Conservation (phyloP, 345 rosid genomes). For the Theobroma cacao region DNA sequence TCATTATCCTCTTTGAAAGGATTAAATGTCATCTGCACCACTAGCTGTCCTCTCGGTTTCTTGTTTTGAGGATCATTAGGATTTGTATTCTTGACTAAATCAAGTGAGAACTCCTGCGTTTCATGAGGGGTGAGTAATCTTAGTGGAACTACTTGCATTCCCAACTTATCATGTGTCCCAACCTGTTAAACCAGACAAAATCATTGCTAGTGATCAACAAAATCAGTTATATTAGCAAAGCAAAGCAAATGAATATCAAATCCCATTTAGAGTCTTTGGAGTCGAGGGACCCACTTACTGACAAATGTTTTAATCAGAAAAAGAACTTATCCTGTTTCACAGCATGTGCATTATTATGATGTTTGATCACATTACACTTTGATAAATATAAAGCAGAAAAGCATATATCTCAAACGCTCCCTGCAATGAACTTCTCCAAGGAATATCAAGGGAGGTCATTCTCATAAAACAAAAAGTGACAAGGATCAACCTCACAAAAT, state of each 20-base stretch:
- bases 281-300: background rate
- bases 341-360: background rate
- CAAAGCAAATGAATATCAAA: background rate
- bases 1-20: conserved; percentile 42
- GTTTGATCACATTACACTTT: background rate
- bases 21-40: conserved; percentile 37
- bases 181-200: conserved; percentile 28
- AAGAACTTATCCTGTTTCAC: background rate
- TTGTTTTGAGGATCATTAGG: conserved; percentile 37
- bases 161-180: conserved; percentile 54
- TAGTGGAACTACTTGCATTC: conserved; percentile 50
- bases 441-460: background rate
- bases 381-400: background rate
- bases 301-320: background rate
- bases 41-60: conserved; percentile 39
- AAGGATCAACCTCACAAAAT: background rate
- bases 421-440: background rate
- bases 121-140: conserved; percentile 29
- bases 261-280: background rate
- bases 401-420: background rate
- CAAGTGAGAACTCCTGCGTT: conserved; percentile 28
- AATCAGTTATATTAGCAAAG: background rate
- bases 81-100: conserved; percentile 39
- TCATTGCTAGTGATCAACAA: background rate
- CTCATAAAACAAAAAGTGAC: background rate